Conservation (phyloP, 495 filamentous ascomycete genomes). For the Aspergillus sclerotioniger region DNA sequence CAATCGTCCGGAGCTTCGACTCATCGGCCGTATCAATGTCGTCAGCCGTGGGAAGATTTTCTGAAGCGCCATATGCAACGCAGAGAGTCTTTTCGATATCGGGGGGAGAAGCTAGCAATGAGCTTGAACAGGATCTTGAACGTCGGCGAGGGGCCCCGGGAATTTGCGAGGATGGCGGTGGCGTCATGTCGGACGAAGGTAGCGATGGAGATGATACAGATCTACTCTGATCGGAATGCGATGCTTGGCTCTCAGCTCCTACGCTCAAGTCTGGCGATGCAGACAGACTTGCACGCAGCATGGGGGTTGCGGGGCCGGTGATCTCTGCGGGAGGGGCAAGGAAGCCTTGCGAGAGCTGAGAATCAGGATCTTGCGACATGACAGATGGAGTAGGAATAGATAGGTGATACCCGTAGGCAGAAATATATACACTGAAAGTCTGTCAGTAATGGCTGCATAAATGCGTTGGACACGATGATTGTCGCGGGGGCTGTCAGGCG, state of each 20-base stretch:
- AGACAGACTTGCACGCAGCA: constrained; percentile 37
- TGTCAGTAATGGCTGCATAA: constrained; percentile 6
- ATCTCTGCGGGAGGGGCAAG: constrained; percentile 44
- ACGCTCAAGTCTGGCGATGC: constrained; percentile 42
- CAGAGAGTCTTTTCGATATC: constrained; percentile 56
- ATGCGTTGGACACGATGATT: constrained; percentile 17
- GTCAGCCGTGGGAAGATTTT: constrained; percentile 57
- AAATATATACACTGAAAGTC: constrained; percentile 25
- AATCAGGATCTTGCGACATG: constrained; percentile 40
- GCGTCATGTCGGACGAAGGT: constrained; percentile 59
- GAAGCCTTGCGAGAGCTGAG: constrained; percentile 32
- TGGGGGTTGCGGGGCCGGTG: constrained; percentile 35
- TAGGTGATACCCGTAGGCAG: constrained; percentile 21
- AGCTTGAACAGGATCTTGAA: constrained; percentile 42
- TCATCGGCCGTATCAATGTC: constrained; percentile 62
- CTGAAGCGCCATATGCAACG: constrained; percentile 46
- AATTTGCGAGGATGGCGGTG: constrained; percentile 71
- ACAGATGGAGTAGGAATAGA: constrained; percentile 12
- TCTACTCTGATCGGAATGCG: constrained; percentile 33
- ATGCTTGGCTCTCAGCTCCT: constrained; percentile 27
- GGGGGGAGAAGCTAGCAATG: constrained; percentile 54
- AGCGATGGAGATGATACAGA: constrained; percentile 40
- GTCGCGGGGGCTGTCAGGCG: constrained; percentile 22
- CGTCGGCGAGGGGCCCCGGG: constrained; percentile 41
- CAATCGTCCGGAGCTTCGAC: constrained; percentile 60